These are phyloP conservation scores for Paecilomyces variotii DNA, from an alignment of 2,329 filamentous ascomycete species.

Conservation along the genomic window DNA sequence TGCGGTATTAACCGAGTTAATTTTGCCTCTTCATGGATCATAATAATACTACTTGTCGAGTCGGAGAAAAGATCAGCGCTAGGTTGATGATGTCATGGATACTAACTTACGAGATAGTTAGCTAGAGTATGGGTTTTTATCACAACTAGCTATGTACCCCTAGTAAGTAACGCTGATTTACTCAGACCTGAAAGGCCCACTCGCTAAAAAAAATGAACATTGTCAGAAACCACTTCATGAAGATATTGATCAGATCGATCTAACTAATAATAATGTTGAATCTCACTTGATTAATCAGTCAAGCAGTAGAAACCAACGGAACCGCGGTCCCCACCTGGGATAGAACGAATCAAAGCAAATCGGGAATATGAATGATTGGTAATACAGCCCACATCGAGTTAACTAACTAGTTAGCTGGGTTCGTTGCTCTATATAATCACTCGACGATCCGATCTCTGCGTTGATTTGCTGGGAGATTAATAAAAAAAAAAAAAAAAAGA, in stretches of 20 bases:
- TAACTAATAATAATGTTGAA: neutral
- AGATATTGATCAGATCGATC: too few species aligned
- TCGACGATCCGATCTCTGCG: too few species aligned
- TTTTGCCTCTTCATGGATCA: neutral
- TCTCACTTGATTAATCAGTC: neutral
- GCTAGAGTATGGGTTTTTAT: neutral
- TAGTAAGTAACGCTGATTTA: too few species aligned
- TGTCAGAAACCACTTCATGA: too few species aligned
- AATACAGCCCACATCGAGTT: neutral
- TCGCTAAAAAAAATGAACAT: too few species aligned
- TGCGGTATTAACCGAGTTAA: neutral
- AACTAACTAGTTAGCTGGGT: too few species aligned
- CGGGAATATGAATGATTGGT: neutral
- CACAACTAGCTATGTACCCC: too few species aligned
- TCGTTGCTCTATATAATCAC: too few species aligned
- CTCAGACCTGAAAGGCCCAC: too few species aligned
- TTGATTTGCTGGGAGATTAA: too few species aligned
- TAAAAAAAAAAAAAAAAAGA: too few species aligned
- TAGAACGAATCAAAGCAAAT: neutral
- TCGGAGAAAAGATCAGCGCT: neutral
- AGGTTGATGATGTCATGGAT: neutral
- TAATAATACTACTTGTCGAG: neutral
- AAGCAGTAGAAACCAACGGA: neutral
- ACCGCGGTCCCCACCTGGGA: neutral
- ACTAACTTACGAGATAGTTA: neutral